Percentiles rank a stretch among this genome's conserved stretches.
Conservation (phyloP, 768 basidiomycete species). For the Suillus plorans region DNA sequence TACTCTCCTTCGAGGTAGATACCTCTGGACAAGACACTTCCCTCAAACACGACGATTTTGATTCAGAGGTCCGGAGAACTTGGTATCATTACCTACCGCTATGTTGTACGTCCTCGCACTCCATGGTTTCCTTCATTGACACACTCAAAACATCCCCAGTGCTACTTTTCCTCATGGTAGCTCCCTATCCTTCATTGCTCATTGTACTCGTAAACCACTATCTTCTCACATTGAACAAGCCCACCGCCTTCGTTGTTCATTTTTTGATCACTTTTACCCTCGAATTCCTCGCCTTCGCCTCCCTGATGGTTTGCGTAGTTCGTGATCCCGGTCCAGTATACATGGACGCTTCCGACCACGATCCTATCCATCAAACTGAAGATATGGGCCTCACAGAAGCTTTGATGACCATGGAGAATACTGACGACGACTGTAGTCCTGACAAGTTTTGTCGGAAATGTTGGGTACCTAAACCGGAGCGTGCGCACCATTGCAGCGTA, state of each 20-base stretch:
- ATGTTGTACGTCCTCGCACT: slow-evolving; percentile 39
- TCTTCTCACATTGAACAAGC: slow-evolving; percentile 50
- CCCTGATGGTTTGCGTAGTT: slow-evolving; percentile 68
- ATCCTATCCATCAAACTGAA: slow-evolving; percentile 31
- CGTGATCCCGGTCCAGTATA: slow-evolving; percentile 73
- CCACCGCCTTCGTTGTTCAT: slow-evolving; percentile 50
- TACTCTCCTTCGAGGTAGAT: slow-evolving; percentile 30
- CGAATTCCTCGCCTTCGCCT: slow-evolving; percentile 67
- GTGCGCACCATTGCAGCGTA: slow-evolving; percentile 73
- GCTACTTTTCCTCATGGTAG: slow-evolving; percentile 56
- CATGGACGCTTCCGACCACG: slow-evolving; percentile 21
- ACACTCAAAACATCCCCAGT: slow-evolving; percentile 33
- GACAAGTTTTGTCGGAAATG: slow-evolving; percentile 79
- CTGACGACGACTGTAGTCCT: slow-evolving; percentile 56
- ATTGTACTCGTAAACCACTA: slow-evolving; percentile 69
- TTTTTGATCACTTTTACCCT: slow-evolving; percentile 61
- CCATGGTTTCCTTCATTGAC: background rate
- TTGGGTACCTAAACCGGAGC: slow-evolving; percentile 76
- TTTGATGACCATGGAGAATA: slow-evolving; percentile 47
- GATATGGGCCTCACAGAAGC: slow-evolving; percentile 60
- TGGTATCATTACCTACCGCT: slow-evolving; percentile 64
- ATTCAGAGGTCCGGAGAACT: slow-evolving; percentile 37
- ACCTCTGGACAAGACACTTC: slow-evolving; percentile 15
- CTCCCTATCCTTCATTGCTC: slow-evolving; percentile 74
- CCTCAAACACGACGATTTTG: slow-evolving; percentile 29